A percentile compares a stretch with the other conserved stretches of the same genome.
Evolutionary conservation across 441 rosid species (phyloP).

Genomic region (Pelargonium fulgidum): DNA sequence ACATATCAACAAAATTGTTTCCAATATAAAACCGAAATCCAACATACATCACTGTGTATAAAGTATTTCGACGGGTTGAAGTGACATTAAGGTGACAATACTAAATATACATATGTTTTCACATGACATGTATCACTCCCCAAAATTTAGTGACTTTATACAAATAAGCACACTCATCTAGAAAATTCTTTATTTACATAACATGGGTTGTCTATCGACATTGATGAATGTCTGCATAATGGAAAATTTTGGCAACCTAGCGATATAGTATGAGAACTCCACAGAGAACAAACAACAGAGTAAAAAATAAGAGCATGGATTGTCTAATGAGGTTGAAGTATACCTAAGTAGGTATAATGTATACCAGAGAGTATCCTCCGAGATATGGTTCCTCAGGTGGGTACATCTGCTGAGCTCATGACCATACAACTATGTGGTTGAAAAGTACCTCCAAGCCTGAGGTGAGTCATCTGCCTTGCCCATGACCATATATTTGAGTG

Average conservation of each 20-base stretch:
- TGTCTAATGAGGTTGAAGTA: conserved; percentile 6
- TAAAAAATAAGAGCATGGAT: conserved; percentile 3
- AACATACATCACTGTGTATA: not conserved
- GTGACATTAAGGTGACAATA: conserved; percentile 1
- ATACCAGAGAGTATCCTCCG: conserved; percentile 4
- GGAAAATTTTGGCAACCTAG: not conserved
- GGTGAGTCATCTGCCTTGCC: too few relatives aligned
- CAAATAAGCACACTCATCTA: not conserved
- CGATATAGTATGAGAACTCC: conserved; percentile 2
- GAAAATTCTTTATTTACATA: not conserved
- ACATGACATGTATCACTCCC: not conserved
- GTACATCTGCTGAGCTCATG: not conserved
- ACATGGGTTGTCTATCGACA: conserved; percentile 2
- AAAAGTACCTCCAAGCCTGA: too few relatives aligned
- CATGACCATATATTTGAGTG: too few relatives aligned
- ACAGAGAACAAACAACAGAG: conserved; percentile 5
- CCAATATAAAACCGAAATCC: not conserved
- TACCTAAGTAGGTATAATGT: not conserved
- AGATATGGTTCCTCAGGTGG: not conserved
- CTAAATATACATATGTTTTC: too few relatives aligned
- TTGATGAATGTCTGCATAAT: not conserved
- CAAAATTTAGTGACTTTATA: not conserved
- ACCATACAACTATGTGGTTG: not conserved
- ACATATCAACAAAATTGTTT: not conserved
- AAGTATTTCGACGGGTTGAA: not conserved